Evolutionary conservation across 495 filamentous ascomycete genomes (phyloP), one percentile per base, ranked within the genome.

Genomic region (Cryomyces minteri): DNA sequence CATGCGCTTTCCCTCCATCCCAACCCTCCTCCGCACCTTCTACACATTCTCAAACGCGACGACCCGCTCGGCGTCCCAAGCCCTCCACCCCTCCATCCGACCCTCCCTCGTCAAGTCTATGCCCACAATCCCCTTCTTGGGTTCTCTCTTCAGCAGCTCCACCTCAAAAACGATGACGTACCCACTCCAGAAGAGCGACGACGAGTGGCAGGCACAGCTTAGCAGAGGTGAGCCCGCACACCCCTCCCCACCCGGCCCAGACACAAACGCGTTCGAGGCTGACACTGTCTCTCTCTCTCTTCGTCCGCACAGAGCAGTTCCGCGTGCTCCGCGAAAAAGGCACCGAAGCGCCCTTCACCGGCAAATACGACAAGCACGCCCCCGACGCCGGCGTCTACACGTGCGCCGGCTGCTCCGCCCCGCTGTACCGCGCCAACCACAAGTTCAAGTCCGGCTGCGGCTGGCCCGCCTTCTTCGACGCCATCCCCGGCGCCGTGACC

Each of bases 391-490:
- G 90, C 34, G 71, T 82, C 41, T 94, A 94, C 67, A 75, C 66
- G 46, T 98, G 90, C 64, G 83, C 79, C 4, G 90, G 72, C 41
- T 98, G 90, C 68, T 57, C 76, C 51, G 74, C 88, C 5, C 87
- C 88, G 5, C 77, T 98, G 9, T 98, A 98, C 69, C 82, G 71
- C 54, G 85, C 88, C 7, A 70, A 66, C 46, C 85, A 90, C 62
- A 98, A 98, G 58, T 98, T 98, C 70, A 83, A 84, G 58, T 88
- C 83, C 32, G 86, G 86, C 31, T 98, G 90, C 63, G 90, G 90
- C 42, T 98, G 90, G 90, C 90, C 90, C 0, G 90, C 90, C 7
- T 98, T 95, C 60, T 98, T 86, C 49, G 90, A 98, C 61, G 84
- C 77, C 41, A 74, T 95, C 41, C 86, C 88, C 0, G 88, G 86